Conservation (phyloP, 345 rosid species). For the Brassica cretica region DNA sequence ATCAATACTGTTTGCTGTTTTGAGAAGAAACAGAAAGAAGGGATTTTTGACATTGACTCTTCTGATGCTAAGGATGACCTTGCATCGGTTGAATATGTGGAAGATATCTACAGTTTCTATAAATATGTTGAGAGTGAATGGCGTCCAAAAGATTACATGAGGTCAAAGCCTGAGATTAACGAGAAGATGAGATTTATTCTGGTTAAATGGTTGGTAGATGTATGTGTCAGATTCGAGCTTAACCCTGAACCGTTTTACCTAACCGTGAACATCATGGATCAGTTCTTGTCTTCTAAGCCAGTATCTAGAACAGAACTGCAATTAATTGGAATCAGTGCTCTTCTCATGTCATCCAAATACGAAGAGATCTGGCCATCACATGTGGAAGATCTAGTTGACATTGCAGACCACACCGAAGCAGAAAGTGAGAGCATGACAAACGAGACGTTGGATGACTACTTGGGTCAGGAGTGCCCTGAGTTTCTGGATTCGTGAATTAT, state of each 20-base stretch:
- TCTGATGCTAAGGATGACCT: slow-evolving; percentile 64
- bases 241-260: slow-evolving; percentile 80
- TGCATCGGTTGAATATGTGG: slow-evolving; percentile 82
- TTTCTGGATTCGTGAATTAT: slow-evolving; percentile 61
- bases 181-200: slow-evolving; percentile 85
- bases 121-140: slow-evolving; percentile 78
- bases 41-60: slow-evolving; percentile 69
- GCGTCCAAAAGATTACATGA: slow-evolving; percentile 63
- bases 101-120: slow-evolving; percentile 82
- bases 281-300: slow-evolving; percentile 65
- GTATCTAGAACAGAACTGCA: slow-evolving; percentile 80
- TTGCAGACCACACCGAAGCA: slow-evolving; percentile 52
- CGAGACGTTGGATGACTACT: slow-evolving; percentile 70
- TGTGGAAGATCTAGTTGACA: slow-evolving; percentile 73
- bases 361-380: slow-evolving; percentile 98
- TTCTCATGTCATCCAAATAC: slow-evolving; percentile 79
- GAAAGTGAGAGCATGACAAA: too few species aligned
- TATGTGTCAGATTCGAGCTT: slow-evolving; percentile 71
- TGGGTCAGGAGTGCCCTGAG: slow-evolving; percentile 63
- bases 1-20: slow-evolving; percentile 88
- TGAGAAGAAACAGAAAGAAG: slow-evolving; percentile 53
- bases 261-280: slow-evolving; percentile 75
- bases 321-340: slow-evolving; percentile 80
- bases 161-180: slow-evolving; percentile 69
- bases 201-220: slow-evolving; percentile 84